These are phyloP conservation scores for Dovyalis caffra DNA, from an alignment of 345 rosid species.

Conservation along the genomic window DNA sequence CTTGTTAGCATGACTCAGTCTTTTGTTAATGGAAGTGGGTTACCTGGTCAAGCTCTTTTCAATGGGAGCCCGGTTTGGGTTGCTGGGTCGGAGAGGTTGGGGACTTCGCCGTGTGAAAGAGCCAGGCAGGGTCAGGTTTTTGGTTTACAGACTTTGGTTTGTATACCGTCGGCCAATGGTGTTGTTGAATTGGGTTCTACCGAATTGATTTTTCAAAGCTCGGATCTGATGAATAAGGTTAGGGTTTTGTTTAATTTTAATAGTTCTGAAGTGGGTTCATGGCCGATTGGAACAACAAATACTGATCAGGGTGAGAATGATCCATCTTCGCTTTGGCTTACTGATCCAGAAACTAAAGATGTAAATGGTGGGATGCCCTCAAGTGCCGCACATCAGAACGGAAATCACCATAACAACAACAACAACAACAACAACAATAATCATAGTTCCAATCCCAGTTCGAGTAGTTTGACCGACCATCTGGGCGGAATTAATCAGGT, in stretches of 20 bases:
- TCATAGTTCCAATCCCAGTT: conserved; percentile 40
- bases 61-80: conserved; percentile 62
- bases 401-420: conserved; percentile 9
- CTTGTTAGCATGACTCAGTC: conserved; percentile 88
- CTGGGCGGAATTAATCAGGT: conserved; percentile 32
- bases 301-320: conserved; percentile 86
- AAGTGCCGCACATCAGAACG: not conserved
- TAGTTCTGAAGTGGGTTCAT: conserved; percentile 51
- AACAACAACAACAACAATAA: conserved; percentile 21
- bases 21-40: conserved; percentile 57
- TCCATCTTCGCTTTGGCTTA: conserved; percentile 68
- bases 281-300: conserved; percentile 40
- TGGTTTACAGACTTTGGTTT: conserved; percentile 79
- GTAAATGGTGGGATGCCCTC: conserved; percentile 18
- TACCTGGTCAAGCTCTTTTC: conserved; percentile 76
- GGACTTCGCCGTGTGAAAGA: conserved; percentile 61
- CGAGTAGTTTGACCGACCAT: conserved; percentile 50
- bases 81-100: conserved; percentile 57
- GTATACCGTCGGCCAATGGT: conserved; percentile 72
- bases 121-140: conserved; percentile 68
- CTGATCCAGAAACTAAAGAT: conserved; percentile 61
- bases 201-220: conserved; percentile 61
- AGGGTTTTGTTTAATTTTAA: conserved; percentile 59
- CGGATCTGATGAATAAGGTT: conserved; percentile 76
- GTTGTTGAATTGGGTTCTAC: conserved; percentile 90